Evolutionary conservation across 2,329 filamentous ascomycete species (phyloP), one percentile per base, ranked within the genome.

Genomic region (Talaromyces amestolkiae): DNA sequence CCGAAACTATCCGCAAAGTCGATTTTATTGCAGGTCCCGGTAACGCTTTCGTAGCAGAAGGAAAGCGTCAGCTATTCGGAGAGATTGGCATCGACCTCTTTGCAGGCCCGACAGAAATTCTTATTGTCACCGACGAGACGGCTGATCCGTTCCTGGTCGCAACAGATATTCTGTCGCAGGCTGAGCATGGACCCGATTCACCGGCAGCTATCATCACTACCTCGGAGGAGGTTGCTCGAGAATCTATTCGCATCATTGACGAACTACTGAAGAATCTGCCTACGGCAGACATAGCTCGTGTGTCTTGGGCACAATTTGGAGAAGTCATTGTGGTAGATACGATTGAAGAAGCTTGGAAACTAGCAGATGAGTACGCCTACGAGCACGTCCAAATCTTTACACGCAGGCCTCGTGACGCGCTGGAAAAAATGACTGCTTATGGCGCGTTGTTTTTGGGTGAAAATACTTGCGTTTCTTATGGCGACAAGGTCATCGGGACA

Each of bases 401-500:
- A 0, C 51, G 73, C 62, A 72, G 76, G 0, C 83, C 83, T 0
- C 72, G 83, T 0, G 80, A 83, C 11, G 83, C 83, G 0, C 68
- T 86, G 10, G 73, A 76, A 3, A 84, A 83, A 70, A 85, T 85
- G 83, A 76, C 67, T 1, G 79, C 84, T 60, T 85, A 84, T 58
- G 83, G 83, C 0, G 75, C 83, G 0, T 63, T 85, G 7, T 85
- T 85, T 71, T 70, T 85, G 22, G 83, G 83, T 0, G 79, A 83
- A 64, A 82, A 78, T 68, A 85, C 83, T 0, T 85, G 83, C 68
- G 83, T 85, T 1, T 81, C 79, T 0, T 85, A 84, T 62, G 83
- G 83, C 15, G 83, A 85, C 68, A 85, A 85, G 78, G 80, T 80
- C 41, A 85, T 85, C 65, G 83, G 83, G 1, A 85, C 83, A 2